These are phyloP conservation scores for Blepharisma undulans DNA, from an alignment of 169 alveolate genomes.

Conservation along the genomic window DNA sequence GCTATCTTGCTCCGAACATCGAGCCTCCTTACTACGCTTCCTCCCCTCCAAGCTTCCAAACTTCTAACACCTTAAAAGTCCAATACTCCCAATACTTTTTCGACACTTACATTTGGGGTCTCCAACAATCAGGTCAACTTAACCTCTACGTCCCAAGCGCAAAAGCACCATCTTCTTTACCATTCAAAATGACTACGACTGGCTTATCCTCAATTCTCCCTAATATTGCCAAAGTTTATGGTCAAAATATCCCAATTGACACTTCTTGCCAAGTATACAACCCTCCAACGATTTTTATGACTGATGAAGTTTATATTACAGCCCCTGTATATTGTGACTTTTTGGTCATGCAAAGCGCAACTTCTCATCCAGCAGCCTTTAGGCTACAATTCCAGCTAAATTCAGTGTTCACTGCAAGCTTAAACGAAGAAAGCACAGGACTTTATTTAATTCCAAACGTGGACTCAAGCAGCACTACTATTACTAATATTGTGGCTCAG, in stretches of 20 bases:
- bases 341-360: neutral
- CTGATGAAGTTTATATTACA: neutral
- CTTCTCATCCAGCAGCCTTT: neutral
- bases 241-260: neutral
- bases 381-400: neutral
- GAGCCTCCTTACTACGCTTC: neutral
- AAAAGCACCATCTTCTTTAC: neutral
- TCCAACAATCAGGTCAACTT: neutral
- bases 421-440: neutral
- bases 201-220: neutral
- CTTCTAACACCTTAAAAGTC: neutral
- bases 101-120: neutral
- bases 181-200: neutral
- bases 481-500: neutral
- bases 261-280: neutral
- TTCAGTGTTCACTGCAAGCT: neutral
- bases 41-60: neutral
- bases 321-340: neutral
- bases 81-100: neutral
- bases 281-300: neutral
- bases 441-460: neutral
- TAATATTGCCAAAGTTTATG: neutral
- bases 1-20: neutral
- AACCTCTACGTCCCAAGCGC: neutral
- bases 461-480: neutral